These are phyloP conservation scores for Yamadazyma atmosphaerica DNA, from an alignment of 1,139 yeast species.

Conservation along the genomic window DNA sequence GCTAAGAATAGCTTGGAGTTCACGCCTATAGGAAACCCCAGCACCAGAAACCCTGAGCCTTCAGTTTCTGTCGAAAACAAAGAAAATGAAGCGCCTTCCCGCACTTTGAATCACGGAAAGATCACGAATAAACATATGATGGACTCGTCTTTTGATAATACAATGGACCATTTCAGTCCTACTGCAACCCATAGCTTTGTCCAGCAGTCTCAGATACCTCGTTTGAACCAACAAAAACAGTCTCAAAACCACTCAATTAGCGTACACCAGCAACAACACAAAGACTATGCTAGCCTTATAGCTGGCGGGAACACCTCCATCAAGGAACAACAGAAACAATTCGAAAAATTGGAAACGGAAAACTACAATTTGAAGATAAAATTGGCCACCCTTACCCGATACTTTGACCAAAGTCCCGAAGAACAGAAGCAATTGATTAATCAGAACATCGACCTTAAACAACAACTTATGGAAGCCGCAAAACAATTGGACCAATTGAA, in stretches of 20 bases:
- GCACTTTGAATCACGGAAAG: conserved; percentile 9
- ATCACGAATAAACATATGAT: conserved; percentile 11
- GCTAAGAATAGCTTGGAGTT: conserved; percentile 27
- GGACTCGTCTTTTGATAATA: conserved; percentile 36
- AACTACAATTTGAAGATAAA: conserved; percentile 64
- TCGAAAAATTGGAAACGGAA: conserved; percentile 54
- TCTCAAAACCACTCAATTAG: neutral
- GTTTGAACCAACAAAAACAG: neutral
- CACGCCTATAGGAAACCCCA: conserved; percentile 41
- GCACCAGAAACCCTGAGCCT: conserved; percentile 3
- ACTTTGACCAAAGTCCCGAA: conserved; percentile 46
- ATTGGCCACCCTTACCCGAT: conserved; percentile 52
- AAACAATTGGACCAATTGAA: conserved; percentile 9
- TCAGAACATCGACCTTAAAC: conserved; percentile 42
- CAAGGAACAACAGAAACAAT: conserved; percentile 54
- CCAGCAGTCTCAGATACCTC: neutral
- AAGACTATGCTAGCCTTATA: conserved; percentile 5
- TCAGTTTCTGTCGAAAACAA: conserved; percentile 6
- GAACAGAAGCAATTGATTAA: conserved; percentile 39
- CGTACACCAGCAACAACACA: neutral
- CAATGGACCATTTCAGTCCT: conserved; percentile 22
- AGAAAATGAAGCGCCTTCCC: conserved; percentile 4
- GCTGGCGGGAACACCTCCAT: conserved; percentile 27
- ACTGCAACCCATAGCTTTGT: conserved; percentile 8
- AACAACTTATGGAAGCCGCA: conserved; percentile 28